Evolutionary conservation across 2,329 filamentous ascomycete genomes (phyloP).

Genomic region (Neodidymelliopsis sp.): DNA sequence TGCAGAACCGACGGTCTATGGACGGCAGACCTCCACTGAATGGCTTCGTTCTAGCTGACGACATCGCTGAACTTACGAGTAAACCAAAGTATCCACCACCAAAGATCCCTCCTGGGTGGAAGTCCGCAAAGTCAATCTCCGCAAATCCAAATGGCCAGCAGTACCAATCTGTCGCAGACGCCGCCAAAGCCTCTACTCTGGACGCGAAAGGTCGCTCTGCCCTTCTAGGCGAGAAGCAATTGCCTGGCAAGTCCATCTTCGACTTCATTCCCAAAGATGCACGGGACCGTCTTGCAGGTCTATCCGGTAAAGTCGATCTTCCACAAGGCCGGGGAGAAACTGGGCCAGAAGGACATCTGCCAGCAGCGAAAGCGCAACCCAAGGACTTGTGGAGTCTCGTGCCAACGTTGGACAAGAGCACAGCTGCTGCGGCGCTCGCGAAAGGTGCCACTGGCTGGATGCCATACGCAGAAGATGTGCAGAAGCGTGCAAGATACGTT

Average conservation of each 20-base stretch:
- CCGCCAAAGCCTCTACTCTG: slow-evolving; percentile 77
- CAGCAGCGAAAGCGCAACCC: slow-evolving; percentile 67
- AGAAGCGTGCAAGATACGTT: slow-evolving; percentile 81
- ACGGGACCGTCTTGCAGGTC: slow-evolving; percentile 76
- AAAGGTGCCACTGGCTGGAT: slow-evolving; percentile 69
- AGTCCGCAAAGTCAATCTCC: slow-evolving; percentile 57
- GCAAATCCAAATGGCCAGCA: slow-evolving; percentile 42
- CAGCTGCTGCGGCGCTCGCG: slow-evolving; percentile 56
- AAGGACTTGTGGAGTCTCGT: slow-evolving; percentile 61
- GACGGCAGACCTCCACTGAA: slow-evolving; percentile 82
- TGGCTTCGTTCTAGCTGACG: slow-evolving; percentile 76
- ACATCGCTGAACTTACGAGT: slow-evolving; percentile 51
- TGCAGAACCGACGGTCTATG: slow-evolving; percentile 69
- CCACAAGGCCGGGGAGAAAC: slow-evolving; percentile 80
- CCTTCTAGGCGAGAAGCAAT: slow-evolving; percentile 77
- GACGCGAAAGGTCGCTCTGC: slow-evolving; percentile 79
- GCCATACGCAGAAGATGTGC: slow-evolving; percentile 84
- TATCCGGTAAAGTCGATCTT: slow-evolving; percentile 77
- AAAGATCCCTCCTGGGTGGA: slow-evolving; percentile 76
- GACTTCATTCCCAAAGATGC: slow-evolving; percentile 84
- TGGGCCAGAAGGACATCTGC: slow-evolving; percentile 68
- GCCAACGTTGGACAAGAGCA: slow-evolving; percentile 50
- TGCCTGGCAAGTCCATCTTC: slow-evolving; percentile 94
- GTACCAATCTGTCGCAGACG: slow-evolving; percentile 74
- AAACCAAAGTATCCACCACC: slow-evolving; percentile 67